Conservation (phyloP, 768 basidiomycete species). For the Zangia roseola region DNA sequence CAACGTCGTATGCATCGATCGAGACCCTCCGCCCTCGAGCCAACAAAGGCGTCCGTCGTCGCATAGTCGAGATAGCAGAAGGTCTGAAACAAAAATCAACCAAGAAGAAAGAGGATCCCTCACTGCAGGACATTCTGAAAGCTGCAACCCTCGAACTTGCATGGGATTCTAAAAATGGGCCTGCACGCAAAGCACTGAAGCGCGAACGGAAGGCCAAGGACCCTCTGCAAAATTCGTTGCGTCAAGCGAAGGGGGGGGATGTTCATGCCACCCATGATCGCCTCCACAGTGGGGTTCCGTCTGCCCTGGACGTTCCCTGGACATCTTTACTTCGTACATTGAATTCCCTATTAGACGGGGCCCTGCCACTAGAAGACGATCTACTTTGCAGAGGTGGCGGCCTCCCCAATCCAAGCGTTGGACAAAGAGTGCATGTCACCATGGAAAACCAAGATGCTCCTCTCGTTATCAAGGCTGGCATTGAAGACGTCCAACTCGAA, state of each 20-base stretch:
- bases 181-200: not conserved
- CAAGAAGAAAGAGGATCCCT: not conserved
- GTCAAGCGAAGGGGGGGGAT: not conserved
- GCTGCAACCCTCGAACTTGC: not conserved
- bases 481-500: slow-evolving; percentile 14
- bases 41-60: slow-evolving; percentile 11
- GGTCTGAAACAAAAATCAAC: slow-evolving; percentile 1
- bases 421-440: not conserved
- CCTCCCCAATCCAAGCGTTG: not conserved
- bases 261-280: not conserved
- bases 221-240: not conserved
- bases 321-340: not conserved
- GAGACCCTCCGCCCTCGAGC: slow-evolving; percentile 10
- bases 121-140: not conserved
- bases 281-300: slow-evolving; percentile 5
- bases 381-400: not conserved
- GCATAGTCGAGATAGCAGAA: slow-evolving; percentile 11
- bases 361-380: not conserved
- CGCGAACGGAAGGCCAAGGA: not conserved
- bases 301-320: not conserved
- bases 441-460: not conserved
- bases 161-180: not conserved
- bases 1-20: slow-evolving; percentile 17
- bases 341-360: not conserved
- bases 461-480: not conserved